phyloP scores from a whole-genome alignment of 805 yeast species.

The Gaillardinia entomophila region DNA sequence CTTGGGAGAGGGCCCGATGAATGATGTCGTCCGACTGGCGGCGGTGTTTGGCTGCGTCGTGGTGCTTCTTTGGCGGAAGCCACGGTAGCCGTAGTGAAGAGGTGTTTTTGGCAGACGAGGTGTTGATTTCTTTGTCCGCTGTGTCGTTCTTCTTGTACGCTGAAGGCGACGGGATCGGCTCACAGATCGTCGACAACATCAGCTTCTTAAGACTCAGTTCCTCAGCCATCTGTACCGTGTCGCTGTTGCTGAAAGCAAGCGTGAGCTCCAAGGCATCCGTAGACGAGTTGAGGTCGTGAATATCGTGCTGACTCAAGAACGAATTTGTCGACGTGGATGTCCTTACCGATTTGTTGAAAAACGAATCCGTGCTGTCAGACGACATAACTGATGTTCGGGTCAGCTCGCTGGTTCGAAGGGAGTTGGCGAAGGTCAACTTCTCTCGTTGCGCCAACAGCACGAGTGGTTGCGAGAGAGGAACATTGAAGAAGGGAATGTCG shows the following conservation, averaged over 20 bases:
- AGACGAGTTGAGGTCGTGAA: neutral
- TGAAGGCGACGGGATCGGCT: no score
- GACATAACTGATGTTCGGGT: conserved; percentile 43
- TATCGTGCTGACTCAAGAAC: neutral
- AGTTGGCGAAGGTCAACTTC: conserved; percentile 17
- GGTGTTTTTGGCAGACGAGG: no score
- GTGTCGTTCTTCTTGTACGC: neutral
- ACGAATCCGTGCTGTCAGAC: conserved; percentile 9
- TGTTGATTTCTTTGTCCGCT: no score
- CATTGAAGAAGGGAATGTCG: conserved; percentile 51
- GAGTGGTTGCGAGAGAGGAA: conserved; percentile 57
- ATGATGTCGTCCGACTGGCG: conserved; percentile 45
- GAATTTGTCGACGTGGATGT: neutral
- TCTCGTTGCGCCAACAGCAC: conserved; percentile 32
- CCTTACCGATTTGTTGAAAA: neutral
- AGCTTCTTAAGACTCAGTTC: neutral
- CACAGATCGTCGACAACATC: no score
- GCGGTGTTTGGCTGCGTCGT: conserved; percentile 51
- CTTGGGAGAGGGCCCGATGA: conserved; percentile 29
- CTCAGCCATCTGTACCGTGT: neutral
- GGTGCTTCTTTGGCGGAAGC: conserved; percentile 58
- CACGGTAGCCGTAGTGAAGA: conserved; percentile 22
- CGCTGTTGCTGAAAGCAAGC: neutral
- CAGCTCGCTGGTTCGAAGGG: conserved; percentile 20
- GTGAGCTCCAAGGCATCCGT: conserved; percentile 1